A percentile compares a stretch with the other conserved stretches of the same genome.
Conservation (phyloP, 768 basidiomycete species). For the Panaeolus papilionaceus region DNA sequence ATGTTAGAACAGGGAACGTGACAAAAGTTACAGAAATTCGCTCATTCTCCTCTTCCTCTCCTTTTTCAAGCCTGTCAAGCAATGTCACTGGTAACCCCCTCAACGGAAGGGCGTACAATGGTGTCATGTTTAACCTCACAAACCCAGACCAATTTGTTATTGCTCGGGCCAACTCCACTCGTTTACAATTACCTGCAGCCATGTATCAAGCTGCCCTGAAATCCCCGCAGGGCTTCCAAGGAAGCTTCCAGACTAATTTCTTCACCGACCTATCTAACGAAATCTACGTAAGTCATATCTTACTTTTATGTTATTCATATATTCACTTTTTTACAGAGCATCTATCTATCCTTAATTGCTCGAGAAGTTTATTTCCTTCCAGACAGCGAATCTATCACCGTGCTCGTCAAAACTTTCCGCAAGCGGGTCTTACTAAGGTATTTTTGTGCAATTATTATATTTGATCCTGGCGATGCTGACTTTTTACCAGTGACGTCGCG, state of each 20-base stretch:
- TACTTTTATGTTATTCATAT: neutral
- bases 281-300: slow-evolving; percentile 53
- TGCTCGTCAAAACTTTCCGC: slow-evolving; percentile 50
- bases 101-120: slow-evolving; percentile 58
- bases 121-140: slow-evolving; percentile 53
- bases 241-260: slow-evolving; percentile 41
- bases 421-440: slow-evolving; percentile 59
- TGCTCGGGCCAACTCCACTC: slow-evolving; percentile 48
- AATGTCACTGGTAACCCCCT: slow-evolving; percentile 54
- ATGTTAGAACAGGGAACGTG: slow-evolving; percentile 50
- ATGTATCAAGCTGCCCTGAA: slow-evolving; percentile 52
- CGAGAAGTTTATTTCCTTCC: slow-evolving; percentile 57
- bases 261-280: slow-evolving; percentile 45
- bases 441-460: slow-evolving; percentile 10
- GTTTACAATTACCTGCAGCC: slow-evolving; percentile 56
- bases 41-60: slow-evolving; percentile 44
- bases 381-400: slow-evolving; percentile 38
- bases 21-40: slow-evolving; percentile 47
- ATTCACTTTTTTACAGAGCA: slow-evolving; percentile 35
- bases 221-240: slow-evolving; percentile 43
- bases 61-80: slow-evolving; percentile 45
- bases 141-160: slow-evolving; percentile 47
- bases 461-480: neutral
- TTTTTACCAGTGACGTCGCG: slow-evolving; percentile 42
- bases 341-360: slow-evolving; percentile 56